Percentiles rank a stretch among this genome's conserved stretches.
Conservation (phyloP, 1,139 yeast species). For the Blastobotrys arbuscula region DNA sequence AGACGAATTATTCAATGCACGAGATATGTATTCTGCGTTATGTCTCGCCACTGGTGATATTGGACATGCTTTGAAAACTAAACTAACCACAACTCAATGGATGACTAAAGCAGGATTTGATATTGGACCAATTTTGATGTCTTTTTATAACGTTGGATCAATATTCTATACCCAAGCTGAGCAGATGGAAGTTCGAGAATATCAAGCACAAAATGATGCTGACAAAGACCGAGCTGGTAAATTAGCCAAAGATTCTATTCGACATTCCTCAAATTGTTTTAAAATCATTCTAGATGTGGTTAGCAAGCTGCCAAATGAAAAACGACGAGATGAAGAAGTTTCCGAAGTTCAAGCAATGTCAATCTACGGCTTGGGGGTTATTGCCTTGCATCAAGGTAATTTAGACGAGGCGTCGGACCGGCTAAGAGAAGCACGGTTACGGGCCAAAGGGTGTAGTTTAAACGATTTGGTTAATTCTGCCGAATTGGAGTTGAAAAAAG, state of each 20-base stretch:
- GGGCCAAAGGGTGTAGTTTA: conserved; percentile 66
- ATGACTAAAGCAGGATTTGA: conserved; percentile 69
- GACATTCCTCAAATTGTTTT: conserved; percentile 23
- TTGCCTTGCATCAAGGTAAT: conserved; percentile 54
- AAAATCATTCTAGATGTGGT: conserved; percentile 47
- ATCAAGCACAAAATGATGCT: conserved; percentile 27
- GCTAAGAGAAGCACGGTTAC: conserved; percentile 62
- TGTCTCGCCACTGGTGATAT: conserved; percentile 64
- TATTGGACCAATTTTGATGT: conserved; percentile 56
- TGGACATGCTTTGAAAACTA: conserved; percentile 55
- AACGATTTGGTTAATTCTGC: conserved; percentile 58
- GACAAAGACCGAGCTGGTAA: conserved; percentile 10
- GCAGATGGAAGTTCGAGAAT: conserved; percentile 50
- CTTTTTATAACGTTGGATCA: conserved; percentile 67
- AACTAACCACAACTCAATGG: conserved; percentile 62
- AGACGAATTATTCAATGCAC: conserved; percentile 68
- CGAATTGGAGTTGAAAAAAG: conserved; percentile 55
- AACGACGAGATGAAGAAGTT: conserved; percentile 41
- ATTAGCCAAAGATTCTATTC: conserved; percentile 23
- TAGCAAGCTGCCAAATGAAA: conserved; percentile 44
- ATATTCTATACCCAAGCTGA: conserved; percentile 67
- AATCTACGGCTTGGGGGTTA: conserved; percentile 80
- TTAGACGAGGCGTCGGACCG: conserved; percentile 54
- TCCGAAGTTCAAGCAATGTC: conserved; percentile 72
- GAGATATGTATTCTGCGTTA: conserved; percentile 64